Base-by-base conservation (phyloP, 1,284 basidiomycete genomes). In the Tilletia caries region DNA sequence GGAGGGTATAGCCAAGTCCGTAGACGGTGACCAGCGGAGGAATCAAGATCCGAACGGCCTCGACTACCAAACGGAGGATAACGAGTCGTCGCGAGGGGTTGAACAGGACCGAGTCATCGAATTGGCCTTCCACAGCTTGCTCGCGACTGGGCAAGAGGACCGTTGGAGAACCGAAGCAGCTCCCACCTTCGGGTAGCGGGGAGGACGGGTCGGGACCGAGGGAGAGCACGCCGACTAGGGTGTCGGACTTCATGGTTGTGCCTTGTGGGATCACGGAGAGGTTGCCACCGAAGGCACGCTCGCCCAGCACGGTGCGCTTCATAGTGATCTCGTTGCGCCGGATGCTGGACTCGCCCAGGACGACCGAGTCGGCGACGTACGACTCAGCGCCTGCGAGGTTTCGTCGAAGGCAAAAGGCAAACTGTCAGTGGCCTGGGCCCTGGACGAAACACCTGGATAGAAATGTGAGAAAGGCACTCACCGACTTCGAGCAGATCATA, bases 401-500 rank as follows among this genome's bases (percentile, higher is more conserved):
- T n/a, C n/a, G 37, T 41, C 15, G 15, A 6, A 41, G 37, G 37
- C 8, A 41, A 41, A 41, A 41, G n/a, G n/a, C n/a, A 1, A 6
- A 41, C 15, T 15, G 37, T 41, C 37, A 41, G 37, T 41, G 37
- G n/a, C n/a, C n/a, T n/a, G n/a, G n/a, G n/a, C n/a, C n/a, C n/a
- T n/a, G n/a, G n/a, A n/a, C n/a, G n/a, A n/a, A n/a, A n/a, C n/a
- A n/a, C n/a, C n/a, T n/a, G n/a, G n/a, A n/a, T n/a, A n/a, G n/a
- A n/a, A n/a, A n/a, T n/a, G n/a, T n/a, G n/a, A n/a, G n/a, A n/a
- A n/a, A n/a, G n/a, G n/a, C n/a, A 15, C 37, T 69, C 68, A 41
- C 68, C 68, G 29, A 69, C 67, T n/a, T 67, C 68, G n/a, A n/a
- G 15, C 23, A 69, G 66, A 34, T 69, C 52, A 33, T 67, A 69